Percentiles rank a stretch among this genome's conserved stretches.
phyloP scores from a whole-genome alignment of 2,329 filamentous ascomycete genomes.

The Talaromyces amestolkiae region DNA sequence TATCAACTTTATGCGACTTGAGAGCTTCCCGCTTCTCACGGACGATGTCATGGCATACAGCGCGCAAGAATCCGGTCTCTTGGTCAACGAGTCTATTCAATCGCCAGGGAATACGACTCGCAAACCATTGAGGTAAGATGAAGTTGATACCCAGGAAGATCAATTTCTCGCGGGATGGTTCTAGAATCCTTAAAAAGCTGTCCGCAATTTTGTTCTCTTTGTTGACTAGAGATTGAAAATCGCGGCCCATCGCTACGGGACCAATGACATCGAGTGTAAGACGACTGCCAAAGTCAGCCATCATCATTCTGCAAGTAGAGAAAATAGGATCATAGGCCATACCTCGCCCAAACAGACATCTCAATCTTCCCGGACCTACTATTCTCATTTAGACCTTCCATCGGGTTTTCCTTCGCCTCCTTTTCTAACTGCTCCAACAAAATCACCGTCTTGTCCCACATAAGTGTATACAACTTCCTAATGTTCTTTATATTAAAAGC shows the following conservation, averaged over 20 bases:
- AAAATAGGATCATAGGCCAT: background rate
- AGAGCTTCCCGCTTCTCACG: conserved; percentile 33
- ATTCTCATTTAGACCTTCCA: conserved; percentile 27
- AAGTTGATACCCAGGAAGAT: conserved; percentile 45
- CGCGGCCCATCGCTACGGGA: conserved; percentile 55
- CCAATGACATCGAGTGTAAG: conserved; percentile 60
- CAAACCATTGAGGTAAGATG: conserved; percentile 52
- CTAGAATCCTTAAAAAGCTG: conserved; percentile 53
- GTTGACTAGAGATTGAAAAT: conserved; percentile 54
- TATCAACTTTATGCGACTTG: conserved; percentile 37
- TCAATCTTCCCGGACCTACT: conserved; percentile 33
- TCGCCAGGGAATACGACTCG: conserved; percentile 45
- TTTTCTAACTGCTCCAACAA: conserved; percentile 36
- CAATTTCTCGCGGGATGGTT: conserved; percentile 44
- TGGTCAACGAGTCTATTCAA: conserved; percentile 32
- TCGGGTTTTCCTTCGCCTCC: conserved; percentile 29
- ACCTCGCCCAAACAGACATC: conserved; percentile 25
- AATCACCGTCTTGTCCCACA: conserved; percentile 39
- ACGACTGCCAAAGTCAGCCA: conserved; percentile 31
- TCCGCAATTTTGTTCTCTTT: conserved; percentile 52
- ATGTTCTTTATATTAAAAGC: conserved; percentile 40
- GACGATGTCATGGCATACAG: conserved; percentile 36
- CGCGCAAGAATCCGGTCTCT: conserved; percentile 33
- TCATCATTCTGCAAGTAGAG: background rate
- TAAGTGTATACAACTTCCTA: conserved; percentile 34